Percentiles rank a stretch among this genome's conserved stretches.
These are phyloP conservation scores for Arthrobotrys pseudoclavata DNA, from an alignment of 2,329 filamentous ascomycete species.

Conservation along the genomic window DNA sequence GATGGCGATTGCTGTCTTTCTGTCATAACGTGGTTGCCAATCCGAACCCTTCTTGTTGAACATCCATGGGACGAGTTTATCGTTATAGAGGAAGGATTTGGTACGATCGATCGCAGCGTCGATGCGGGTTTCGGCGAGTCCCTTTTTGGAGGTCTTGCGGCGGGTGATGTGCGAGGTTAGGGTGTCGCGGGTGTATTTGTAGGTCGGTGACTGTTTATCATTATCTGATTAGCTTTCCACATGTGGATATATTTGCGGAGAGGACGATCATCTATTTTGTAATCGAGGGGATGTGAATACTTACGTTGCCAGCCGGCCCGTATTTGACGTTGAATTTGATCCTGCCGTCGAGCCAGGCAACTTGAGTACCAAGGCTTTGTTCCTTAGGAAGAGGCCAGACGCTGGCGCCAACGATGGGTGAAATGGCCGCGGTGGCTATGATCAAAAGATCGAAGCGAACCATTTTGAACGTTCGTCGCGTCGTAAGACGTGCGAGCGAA, in stretches of 20 bases:
- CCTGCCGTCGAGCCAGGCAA: constrained; percentile 41
- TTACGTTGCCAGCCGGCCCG: constrained; percentile 40
- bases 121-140: constrained; percentile 66
- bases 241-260: background rate
- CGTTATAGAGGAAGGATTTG: constrained; percentile 75
- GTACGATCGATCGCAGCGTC: constrained; percentile 68
- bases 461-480: constrained; percentile 21
- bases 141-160: constrained; percentile 72
- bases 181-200: constrained; percentile 67
- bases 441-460: constrained; percentile 28
- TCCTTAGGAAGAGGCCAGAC: constrained; percentile 57
- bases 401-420: constrained; percentile 17
- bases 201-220: constrained; percentile 68
- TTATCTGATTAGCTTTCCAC: constrained; percentile 61
- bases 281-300: background rate
- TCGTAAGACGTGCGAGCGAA: background rate
- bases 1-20: constrained; percentile 70
- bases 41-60: constrained; percentile 75
- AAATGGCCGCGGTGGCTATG: constrained; percentile 16
- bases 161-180: constrained; percentile 67
- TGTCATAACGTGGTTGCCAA: constrained; percentile 73
- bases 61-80: constrained; percentile 83
- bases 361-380: constrained; percentile 39
- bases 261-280: too few species aligned
- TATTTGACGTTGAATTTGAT: constrained; percentile 47